phyloP scores from a whole-genome alignment of 805 yeast species.

The Saccharomyces paradoxus region DNA sequence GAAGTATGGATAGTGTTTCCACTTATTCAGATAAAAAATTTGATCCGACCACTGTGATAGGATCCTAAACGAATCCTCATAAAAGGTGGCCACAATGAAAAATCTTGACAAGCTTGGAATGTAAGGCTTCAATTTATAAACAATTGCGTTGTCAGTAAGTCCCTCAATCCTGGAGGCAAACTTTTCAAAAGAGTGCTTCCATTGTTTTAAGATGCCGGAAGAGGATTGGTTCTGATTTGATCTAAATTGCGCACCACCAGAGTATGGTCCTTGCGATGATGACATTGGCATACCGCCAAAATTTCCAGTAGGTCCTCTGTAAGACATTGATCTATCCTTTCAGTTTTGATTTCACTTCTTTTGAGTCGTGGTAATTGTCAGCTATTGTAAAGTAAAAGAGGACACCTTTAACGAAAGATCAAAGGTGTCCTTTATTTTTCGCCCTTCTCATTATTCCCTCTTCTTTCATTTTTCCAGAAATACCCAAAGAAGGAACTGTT shows the following conservation, averaged over 20 bases:
- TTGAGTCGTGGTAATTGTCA: conserved; percentile 1
- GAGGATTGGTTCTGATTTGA: conserved; percentile 59
- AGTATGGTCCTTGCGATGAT: conserved; percentile 57
- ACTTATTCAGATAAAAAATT: conserved; percentile 71
- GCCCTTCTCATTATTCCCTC: conserved; percentile 6
- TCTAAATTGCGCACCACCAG: conserved; percentile 79
- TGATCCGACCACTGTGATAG: conserved; percentile 86
- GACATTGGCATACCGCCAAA: conserved; percentile 18
- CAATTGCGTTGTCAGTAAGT: conserved; percentile 41
- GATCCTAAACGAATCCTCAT: conserved; percentile 83
- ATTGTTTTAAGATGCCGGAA: conserved; percentile 71
- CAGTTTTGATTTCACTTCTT: background rate
- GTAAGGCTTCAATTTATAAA: conserved; percentile 51
- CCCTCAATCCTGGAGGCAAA: conserved; percentile 48
- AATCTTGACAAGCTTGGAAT: conserved; percentile 85
- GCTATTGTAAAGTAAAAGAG: conserved; percentile 1
- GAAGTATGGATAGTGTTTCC: conserved; percentile 72
- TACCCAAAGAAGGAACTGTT: background rate
- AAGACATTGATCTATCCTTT: conserved; percentile 12
- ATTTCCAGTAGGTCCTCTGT: conserved; percentile 14
- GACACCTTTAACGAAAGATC: conserved; percentile 1
- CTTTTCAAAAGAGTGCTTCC: conserved; percentile 46
- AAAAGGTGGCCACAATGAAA: conserved; percentile 86
- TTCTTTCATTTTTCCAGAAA: background rate
- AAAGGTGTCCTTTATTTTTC: conserved; percentile 2